A percentile compares a stretch with the other conserved stretches of the same genome.
Evolutionary conservation across 768 basidiomycete species (phyloP).

Genomic region (Mycena latifolia): DNA sequence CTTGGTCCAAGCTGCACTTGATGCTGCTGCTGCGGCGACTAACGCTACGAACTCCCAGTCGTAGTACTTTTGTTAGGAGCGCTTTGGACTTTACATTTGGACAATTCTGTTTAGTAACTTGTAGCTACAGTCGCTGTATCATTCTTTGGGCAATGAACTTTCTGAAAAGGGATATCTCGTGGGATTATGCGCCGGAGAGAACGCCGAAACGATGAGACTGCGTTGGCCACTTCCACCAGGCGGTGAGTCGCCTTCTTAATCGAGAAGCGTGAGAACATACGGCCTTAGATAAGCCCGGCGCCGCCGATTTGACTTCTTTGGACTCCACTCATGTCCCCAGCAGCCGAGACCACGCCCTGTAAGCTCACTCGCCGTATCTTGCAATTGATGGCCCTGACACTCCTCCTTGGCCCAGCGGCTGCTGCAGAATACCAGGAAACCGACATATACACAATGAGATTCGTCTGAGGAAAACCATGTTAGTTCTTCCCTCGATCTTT

Average conservation of each 20-base stretch:
- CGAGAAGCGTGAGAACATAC: too few relatives aligned
- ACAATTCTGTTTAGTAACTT: constrained; percentile 21
- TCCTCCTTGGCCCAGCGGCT: not conserved
- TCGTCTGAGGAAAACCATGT: not conserved
- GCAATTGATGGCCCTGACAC: not conserved
- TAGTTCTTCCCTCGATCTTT: not conserved
- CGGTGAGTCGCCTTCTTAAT: too few relatives aligned
- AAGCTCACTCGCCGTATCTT: not conserved
- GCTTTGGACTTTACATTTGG: constrained; percentile 15
- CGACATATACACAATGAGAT: not conserved
- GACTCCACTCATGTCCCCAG: constrained; percentile 8
- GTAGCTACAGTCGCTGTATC: constrained; percentile 26
- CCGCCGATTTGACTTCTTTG: not conserved
- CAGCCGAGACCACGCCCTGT: constrained; percentile 1
- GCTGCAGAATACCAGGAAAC: constrained; percentile 1
- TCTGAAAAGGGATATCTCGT: constrained; percentile 14
- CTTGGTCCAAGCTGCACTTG: constrained; percentile 14
- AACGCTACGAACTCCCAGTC: constrained; percentile 13
- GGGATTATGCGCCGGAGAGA: too few relatives aligned
- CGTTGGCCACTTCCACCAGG: too few relatives aligned
- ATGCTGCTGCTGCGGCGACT: constrained; percentile 15
- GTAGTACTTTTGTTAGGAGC: not conserved
- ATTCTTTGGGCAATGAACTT: constrained; percentile 17
- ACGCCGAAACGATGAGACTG: too few relatives aligned
- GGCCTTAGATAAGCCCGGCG: too few relatives aligned